Conservation (phyloP, 225 moss, liverwort and hornwort genomes). For the Thuidium tamariscinum region DNA sequence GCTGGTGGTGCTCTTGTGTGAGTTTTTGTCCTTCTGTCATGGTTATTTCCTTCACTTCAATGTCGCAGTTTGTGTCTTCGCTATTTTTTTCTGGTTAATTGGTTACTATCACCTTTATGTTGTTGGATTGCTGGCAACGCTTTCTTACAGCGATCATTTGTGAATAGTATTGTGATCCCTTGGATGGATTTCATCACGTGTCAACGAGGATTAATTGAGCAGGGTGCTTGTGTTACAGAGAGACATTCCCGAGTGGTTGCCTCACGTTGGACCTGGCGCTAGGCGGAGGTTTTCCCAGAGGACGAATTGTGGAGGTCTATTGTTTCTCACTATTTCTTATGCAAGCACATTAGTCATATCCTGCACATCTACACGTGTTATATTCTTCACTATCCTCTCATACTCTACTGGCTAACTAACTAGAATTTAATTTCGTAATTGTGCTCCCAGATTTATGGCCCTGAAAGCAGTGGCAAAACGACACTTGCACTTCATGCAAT, state of each 20-base stretch:
- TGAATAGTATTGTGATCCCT: not conserved
- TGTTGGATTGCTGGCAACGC: not conserved
- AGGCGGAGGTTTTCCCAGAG: conserved; percentile 89
- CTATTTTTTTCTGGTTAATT: not conserved
- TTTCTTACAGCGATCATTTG: not conserved
- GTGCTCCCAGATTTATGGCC: conserved; percentile 66
- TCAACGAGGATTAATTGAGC: not conserved
- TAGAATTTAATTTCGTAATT: not conserved
- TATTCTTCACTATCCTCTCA: not conserved
- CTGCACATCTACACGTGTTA: not conserved
- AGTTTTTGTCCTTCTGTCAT: not conserved
- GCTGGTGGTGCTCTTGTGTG: conserved; percentile 83
- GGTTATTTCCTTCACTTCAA: not conserved
- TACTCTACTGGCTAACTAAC: not conserved
- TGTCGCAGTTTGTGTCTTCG: not conserved
- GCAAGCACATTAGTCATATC: not conserved
- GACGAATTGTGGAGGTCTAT: conserved; percentile 84
- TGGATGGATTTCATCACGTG: not conserved
- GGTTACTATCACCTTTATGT: not conserved
- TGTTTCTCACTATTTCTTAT: not conserved
- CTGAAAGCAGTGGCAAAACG: conserved; percentile 95
- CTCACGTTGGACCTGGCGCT: conserved; percentile 78
- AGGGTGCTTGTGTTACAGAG: conserved; percentile 29
- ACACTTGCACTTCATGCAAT: conserved; percentile 93
- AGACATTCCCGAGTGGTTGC: conserved; percentile 86